Base-by-base conservation (phyloP, 495 filamentous ascomycete species). In the Hypoxylon perforatum region DNA sequence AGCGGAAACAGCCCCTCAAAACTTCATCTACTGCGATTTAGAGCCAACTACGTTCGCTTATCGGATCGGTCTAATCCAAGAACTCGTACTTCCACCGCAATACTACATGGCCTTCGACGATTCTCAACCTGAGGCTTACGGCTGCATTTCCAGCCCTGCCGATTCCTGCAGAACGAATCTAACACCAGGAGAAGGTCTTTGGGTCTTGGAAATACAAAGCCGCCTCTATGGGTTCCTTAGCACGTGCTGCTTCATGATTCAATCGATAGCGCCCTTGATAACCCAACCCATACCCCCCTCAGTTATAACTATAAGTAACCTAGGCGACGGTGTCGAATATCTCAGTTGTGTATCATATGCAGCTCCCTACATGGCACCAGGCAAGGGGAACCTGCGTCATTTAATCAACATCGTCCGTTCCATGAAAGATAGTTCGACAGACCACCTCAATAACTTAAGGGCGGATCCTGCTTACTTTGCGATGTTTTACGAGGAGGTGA, bases 401-500 rank as follows among this genome's bases (percentile, higher is more conserved):
- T 45, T 87, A 0, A 56, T 77, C 39, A 59, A 71, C 0, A 59
- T 88, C 2, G 46, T 87, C 1, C 36, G 47, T 1, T 78, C 84
- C 0, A 76, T 73, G 52, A 48, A 55, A 1, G 58, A 70, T 0
- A 76, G 76, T 17, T 76, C 79, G 2, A 77, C 82, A 47, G 84
- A 87, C 57, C 82, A 84, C 51, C 35, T 88, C 5, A 84, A 79
- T 80, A 59, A 76, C 1, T 65, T 87, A 36, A 77, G 86, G n/a
- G 84, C 86, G 52, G 84, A 88, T 65, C 84, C 86, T 0, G 73
- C 56, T 4, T 88, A 86, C 61, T 86, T 88, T 45, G 65, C 65
- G 4, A 69, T 73, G 5, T 25, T 57, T 12, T 2, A 85, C 0
- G 54, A 49, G 5, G 75, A 82, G 0, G 53, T 46, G 9, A 67